Conservation (phyloP, 1,284 basidiomycete species). For the Baeospora myosura region DNA sequence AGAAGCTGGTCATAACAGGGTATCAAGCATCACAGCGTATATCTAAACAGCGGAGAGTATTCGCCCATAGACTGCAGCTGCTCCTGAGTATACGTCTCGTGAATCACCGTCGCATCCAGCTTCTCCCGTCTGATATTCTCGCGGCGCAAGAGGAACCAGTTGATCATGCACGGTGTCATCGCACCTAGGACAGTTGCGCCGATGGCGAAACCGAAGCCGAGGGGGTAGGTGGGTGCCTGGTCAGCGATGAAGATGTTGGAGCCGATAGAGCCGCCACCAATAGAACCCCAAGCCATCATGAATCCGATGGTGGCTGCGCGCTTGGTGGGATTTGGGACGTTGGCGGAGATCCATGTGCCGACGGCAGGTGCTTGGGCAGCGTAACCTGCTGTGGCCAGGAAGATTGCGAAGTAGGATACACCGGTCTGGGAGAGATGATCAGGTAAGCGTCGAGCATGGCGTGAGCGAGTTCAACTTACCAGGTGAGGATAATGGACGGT, state of each 20-base stretch:
- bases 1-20: no score
- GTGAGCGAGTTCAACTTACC: no score
- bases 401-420: conserved; percentile 10
- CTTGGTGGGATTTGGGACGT: conserved; percentile 6
- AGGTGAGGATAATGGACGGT: conserved; percentile 7
- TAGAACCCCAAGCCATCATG: conserved; percentile 11
- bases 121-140: conserved; percentile 5
- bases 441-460: no score
- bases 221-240: conserved; percentile 9
- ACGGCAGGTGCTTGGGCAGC: conserved; percentile 10
- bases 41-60: conserved; percentile 6
- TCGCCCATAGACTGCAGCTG: conserved; percentile 6
- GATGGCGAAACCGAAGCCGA: conserved; percentile 10
- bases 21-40: background rate
- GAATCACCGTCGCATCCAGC: conserved; percentile 1
- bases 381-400: conserved; percentile 10
- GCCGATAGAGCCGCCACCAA: conserved; percentile 9
- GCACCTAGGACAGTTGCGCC: conserved; percentile 10
- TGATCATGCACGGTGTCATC: conserved; percentile 10
- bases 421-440: no score
- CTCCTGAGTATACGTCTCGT: conserved; percentile 1
- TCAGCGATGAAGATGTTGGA: conserved; percentile 9
- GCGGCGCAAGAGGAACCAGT: conserved; percentile 8
- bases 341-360: conserved; percentile 7
- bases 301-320: conserved; percentile 9